Base-by-base conservation (phyloP, 108 stramenopile species). In the Schizochytrium sp. region DNA sequence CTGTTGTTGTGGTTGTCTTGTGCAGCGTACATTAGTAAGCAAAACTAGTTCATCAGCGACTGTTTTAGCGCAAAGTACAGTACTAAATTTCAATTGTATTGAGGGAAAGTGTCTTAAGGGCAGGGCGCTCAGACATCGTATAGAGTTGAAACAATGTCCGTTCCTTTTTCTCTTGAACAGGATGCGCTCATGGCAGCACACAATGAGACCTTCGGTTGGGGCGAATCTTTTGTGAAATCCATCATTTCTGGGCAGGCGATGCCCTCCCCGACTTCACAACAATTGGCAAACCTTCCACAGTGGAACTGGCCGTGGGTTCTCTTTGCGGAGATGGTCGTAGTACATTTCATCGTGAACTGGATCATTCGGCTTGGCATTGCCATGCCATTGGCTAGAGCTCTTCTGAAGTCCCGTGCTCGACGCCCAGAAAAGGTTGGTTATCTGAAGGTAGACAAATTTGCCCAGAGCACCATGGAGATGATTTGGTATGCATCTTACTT, bases 261-360 rank as follows among this genome's bases (percentile, higher is more conserved):
- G 76, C 76, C 76, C n/a, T 8, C 76, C 50, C 76, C 76, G 28
- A 83, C 5, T 53, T n/a, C 10, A 38, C 50, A 55, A 53, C 50
- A 83, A 53, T 5, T 55, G 45, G 76, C 47, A 8, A 19, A 5
- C 5, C 76, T 49, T 17, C 76, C 76, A 53, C 64, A 69, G 64
- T 69, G 64, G 64, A 15, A 69, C 64, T 83, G 76, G 76, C 76
- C 76, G 28, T 55, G 53, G 76, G 76, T 55, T 10, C 47, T 55
- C 28, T 89, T 89, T 49, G 17, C 87, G 72, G 69, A 89, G 64
- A 38, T 10, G 8, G 7, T 44, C n/a, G 57, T 87, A 8, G 40
- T 50, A 7, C 73, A 57, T 28, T 87, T 90, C 19, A 61, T 88
- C 38, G 15, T 90, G 12, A 90, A 90, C 64, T 88, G 87, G 87